Evolutionary conservation across 1,139 yeast genomes (phyloP).

Genomic region (Nakaseomyces kungkrabaensis): DNA sequence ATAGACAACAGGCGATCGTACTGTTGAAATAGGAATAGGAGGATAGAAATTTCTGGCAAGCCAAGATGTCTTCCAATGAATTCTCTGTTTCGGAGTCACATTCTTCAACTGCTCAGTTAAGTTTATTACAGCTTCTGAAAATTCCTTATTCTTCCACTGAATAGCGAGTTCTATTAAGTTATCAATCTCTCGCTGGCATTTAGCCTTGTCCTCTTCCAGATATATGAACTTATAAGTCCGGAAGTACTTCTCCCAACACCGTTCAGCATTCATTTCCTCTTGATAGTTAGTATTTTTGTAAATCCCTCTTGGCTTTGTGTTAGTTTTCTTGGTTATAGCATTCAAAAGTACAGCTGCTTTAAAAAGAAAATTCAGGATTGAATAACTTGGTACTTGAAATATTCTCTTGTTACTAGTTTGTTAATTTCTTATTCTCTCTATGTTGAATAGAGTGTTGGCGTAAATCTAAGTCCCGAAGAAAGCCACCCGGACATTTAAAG

Average conservation of each 20-base stretch:
- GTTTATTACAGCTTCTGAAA: slow-evolving; percentile 12
- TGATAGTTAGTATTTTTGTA: too few species aligned
- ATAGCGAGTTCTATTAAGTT: slow-evolving; percentile 6
- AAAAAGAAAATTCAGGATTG: too few species aligned
- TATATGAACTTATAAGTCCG: slow-evolving; percentile 9
- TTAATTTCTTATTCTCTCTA: too few species aligned
- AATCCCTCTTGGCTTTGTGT: too few species aligned
- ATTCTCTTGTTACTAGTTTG: too few species aligned
- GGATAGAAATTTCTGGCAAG: slow-evolving; percentile 29
- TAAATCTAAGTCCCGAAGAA: too few species aligned
- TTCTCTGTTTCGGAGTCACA: slow-evolving; percentile 22
- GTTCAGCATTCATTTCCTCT: neutral
- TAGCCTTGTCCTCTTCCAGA: slow-evolving; percentile 4
- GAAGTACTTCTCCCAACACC: slow-evolving; percentile 10
- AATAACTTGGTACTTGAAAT: too few species aligned
- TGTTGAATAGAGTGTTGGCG: too few species aligned
- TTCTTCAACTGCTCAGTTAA: slow-evolving; percentile 11
- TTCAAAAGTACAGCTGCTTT: too few species aligned
- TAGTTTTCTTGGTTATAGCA: too few species aligned
- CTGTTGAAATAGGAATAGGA: slow-evolving; percentile 27
- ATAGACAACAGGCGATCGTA: neutral
- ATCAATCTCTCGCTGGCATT: neutral
- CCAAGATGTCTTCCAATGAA: slow-evolving; percentile 40
- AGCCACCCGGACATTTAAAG: too few species aligned
- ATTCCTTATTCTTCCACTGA: slow-evolving; percentile 9